Base-by-base conservation (phyloP, 768 basidiomycete species). In the Phylloporus sp. region DNA sequence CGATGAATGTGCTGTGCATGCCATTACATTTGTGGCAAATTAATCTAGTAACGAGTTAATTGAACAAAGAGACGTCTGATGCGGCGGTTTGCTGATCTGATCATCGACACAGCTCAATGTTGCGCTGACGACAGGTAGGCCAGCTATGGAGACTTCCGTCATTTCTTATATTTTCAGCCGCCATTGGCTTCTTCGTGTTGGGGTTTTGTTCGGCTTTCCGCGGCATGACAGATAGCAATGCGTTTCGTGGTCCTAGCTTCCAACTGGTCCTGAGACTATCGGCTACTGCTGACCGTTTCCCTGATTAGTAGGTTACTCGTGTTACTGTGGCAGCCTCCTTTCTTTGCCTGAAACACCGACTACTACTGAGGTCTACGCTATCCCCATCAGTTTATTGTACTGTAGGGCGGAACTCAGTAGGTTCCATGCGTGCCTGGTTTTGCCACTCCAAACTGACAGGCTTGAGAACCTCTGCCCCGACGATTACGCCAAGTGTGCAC, bases 161-260 rank as follows among this genome's bases (percentile, higher is more conserved):
- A 33, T 9, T 44, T 48, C 27, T 44, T 59, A 50, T 44, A 47
- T 60, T 41, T 46, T 48, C 49, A 38, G 33, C 43, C 26, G 17
- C 29, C 27, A 39, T 37, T 38, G 24, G 38, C 38, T 50, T 60
- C 54, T 50, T n/a, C n/a, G n/a, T n/a, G n/a, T n/a, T 53, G 55
- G 49, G 56, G 39, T 26, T 42, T 48, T 53, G 20, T 42, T 51
- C 56, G 56, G 56, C 44, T 45, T 32, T 62, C 60, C 61, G 60
- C 53, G 61, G 62, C 46, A 35, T 35, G 31, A n/a, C n/a, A n/a
- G n/a, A n/a, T n/a, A n/a, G n/a, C n/a, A n/a, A n/a, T n/a, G n/a
- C n/a, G n/a, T n/a, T n/a, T n/a, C n/a, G n/a, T n/a, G n/a, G n/a
- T n/a, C n/a, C n/a, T n/a, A n/a, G n/a, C n/a, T n/a, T n/a, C n/a